Evolutionary conservation across 768 basidiomycete genomes (phyloP).

Genomic region (Megacollybia marginata): DNA sequence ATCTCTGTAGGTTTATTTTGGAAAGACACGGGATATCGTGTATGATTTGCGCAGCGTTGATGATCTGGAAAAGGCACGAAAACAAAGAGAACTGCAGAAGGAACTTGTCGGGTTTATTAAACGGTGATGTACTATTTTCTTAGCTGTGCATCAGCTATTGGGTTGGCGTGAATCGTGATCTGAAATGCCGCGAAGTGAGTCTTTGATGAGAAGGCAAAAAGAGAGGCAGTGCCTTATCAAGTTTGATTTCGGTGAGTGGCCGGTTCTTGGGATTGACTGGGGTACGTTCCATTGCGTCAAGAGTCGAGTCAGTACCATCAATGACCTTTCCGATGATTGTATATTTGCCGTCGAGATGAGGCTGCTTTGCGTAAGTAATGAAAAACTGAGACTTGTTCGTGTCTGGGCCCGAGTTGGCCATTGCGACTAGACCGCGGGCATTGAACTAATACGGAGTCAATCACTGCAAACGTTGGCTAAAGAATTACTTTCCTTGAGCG

Average conservation of each 20-base stretch:
- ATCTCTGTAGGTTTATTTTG: constrained; percentile 72
- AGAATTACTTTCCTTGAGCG: constrained; percentile 64
- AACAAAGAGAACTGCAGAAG: constrained; percentile 81
- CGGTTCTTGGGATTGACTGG: constrained; percentile 89
- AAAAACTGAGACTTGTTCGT: constrained; percentile 92
- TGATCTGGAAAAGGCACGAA: constrained; percentile 74
- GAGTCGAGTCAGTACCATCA: constrained; percentile 88
- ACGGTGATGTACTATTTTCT: constrained; percentile 35
- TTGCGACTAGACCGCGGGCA: constrained; percentile 87
- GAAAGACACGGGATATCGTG: constrained; percentile 93
- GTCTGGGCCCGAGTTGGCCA: constrained; percentile 95
- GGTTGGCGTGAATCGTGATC: constrained; percentile 92
- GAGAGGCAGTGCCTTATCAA: constrained; percentile 56
- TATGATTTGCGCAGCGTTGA: constrained; percentile 85
- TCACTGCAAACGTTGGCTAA: constrained; percentile 7
- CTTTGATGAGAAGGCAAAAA: constrained; percentile 5
- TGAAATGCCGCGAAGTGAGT: constrained; percentile 22
- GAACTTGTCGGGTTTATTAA: constrained; percentile 87
- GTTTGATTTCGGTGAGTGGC: constrained; percentile 78
- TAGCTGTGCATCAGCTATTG: constrained; percentile 75
- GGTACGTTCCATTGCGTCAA: constrained; percentile 90
- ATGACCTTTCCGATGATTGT: constrained; percentile 98
- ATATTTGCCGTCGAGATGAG: constrained; percentile 91
- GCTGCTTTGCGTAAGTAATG: constrained; percentile 85
- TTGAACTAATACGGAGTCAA: constrained; percentile 68